Percentiles rank a stretch among this genome's conserved stretches.
Conservation (phyloP, 2,329 filamentous ascomycete genomes). For the Fusarium tricinctum region DNA sequence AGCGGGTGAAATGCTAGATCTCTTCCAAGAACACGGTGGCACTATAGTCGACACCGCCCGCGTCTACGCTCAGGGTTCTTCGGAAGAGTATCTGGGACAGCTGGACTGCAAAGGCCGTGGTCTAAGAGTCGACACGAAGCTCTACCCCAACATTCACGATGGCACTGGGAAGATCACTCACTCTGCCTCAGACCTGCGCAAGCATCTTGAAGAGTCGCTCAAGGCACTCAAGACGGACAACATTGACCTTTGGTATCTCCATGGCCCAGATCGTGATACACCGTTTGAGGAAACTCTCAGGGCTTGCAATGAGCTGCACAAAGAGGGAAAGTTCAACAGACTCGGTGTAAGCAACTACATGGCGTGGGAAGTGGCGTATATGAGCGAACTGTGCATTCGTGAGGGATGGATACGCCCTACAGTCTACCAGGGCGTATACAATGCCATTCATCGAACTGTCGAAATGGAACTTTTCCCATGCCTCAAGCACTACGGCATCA, state of each 20-base stretch:
- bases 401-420: slow-evolving; percentile 78
- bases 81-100: slow-evolving; percentile 13
- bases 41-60: slow-evolving; percentile 7
- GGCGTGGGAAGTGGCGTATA: slow-evolving; percentile 82
- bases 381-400: slow-evolving; percentile 76
- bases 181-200: slow-evolving; percentile 1
- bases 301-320: slow-evolving; percentile 77
- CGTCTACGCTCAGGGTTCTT: slow-evolving; percentile 8
- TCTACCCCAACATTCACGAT: slow-evolving; percentile 10
- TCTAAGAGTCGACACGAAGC: slow-evolving; percentile 8
- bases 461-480: slow-evolving; percentile 76
- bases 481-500: slow-evolving; percentile 75
- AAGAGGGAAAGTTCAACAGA: slow-evolving; percentile 79
- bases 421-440: slow-evolving; percentile 82
- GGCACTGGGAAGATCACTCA: slow-evolving; percentile 6
- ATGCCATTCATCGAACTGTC: slow-evolving; percentile 62
- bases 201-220: slow-evolving; percentile 16
- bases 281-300: slow-evolving; percentile 78
- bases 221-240: slow-evolving; percentile 29
- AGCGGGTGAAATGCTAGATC: slow-evolving; percentile 3
- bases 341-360: slow-evolving; percentile 81
- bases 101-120: background rate
- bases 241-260: slow-evolving; percentile 46
- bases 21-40: slow-evolving; percentile 8
- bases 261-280: slow-evolving; percentile 70